Evolutionary conservation across 441 rosid genomes (phyloP), one percentile per base, ranked within the genome.

Genomic region (Aquilaria agallochum): DNA sequence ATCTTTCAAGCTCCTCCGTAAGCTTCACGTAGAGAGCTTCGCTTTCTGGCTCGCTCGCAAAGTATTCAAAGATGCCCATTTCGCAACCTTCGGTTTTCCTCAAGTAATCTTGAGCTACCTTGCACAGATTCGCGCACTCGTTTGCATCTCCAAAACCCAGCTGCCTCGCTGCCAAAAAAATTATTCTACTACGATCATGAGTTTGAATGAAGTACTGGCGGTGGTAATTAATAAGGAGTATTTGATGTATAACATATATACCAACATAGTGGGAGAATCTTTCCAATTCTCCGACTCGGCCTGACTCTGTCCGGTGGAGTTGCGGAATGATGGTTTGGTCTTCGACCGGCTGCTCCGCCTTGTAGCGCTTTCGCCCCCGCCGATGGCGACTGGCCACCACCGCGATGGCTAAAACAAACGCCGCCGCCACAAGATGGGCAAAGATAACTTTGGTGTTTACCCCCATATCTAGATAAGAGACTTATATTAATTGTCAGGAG

Each of bases 201-300:
- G 27, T 20, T 20, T 20, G 27, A 20, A 20, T 20, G 27, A 20
- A 20, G 27, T 20, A 20, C 27, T 20, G 27, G 27, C 27, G 27
- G 27, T 20, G 27, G 27, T 20, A 20, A 20, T 20, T 20, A 20
- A 20, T 20, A 20, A 20, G 27, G 27, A 20, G 27, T 20, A 20
- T 20, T 2, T 2, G 6, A 58, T 14, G 15, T 32, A 6, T 20
- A n/a, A 67, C 44, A 36, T 10, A 33, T 45, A 30, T 70, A 89
- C 98, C 98, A 62, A 90, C 87, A 61, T 83, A 92, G 57, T 83
- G 78, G 30, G 97, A 82, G 80, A 92, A 92, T 73, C 68, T 78
- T 69, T 92, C 98, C 8, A 90, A 72, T 47, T 71, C 76, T 27
- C 74, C 76, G 32, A 78, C 65, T 27, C 86, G 89, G 48, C 88